Conservation (phyloP, 371 early-diverging fungal species). For the Actinomortierella wolfii region DNA sequence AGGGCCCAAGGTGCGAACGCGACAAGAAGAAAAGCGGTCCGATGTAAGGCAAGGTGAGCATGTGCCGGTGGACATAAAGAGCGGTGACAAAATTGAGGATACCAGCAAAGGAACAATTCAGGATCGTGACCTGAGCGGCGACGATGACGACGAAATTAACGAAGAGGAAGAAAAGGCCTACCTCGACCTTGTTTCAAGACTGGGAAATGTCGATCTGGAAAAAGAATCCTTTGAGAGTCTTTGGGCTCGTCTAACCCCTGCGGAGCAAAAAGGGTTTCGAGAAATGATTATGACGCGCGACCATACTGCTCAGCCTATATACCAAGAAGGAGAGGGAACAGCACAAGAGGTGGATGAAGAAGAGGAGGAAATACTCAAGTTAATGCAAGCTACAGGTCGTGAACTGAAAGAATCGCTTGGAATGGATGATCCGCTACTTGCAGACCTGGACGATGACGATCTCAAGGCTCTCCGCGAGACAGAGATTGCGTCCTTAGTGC, state of each 20-base stretch:
- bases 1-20: not conserved
- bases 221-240: slow-evolving; percentile 55
- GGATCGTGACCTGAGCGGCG: slow-evolving; percentile 18
- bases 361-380: too few relatives aligned
- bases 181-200: slow-evolving; percentile 52
- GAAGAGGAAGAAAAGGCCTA: slow-evolving; percentile 44
- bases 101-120: slow-evolving; percentile 6
- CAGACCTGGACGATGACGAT: slow-evolving; percentile 34
- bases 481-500: slow-evolving; percentile 33
- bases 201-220: slow-evolving; percentile 57
- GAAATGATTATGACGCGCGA: slow-evolving; percentile 21
- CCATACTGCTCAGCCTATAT: too few relatives aligned
- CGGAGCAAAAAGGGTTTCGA: slow-evolving; percentile 62
- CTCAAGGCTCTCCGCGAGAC: slow-evolving; percentile 35
- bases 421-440: slow-evolving; percentile 11
- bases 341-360: too few relatives aligned
- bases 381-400: too few relatives aligned
- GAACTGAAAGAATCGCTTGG: too few relatives aligned
- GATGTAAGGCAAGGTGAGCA: too few relatives aligned
- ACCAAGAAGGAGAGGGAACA: too few relatives aligned
- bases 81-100: too few relatives aligned
- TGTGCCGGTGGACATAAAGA: too few relatives aligned
- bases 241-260: slow-evolving; percentile 55
- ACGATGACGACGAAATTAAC: slow-evolving; percentile 32
- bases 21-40: too few relatives aligned